These are phyloP conservation scores for Geosiphon pyriformis DNA, from an alignment of 192 early-diverging fungal genomes.

Conservation along the genomic window DNA sequence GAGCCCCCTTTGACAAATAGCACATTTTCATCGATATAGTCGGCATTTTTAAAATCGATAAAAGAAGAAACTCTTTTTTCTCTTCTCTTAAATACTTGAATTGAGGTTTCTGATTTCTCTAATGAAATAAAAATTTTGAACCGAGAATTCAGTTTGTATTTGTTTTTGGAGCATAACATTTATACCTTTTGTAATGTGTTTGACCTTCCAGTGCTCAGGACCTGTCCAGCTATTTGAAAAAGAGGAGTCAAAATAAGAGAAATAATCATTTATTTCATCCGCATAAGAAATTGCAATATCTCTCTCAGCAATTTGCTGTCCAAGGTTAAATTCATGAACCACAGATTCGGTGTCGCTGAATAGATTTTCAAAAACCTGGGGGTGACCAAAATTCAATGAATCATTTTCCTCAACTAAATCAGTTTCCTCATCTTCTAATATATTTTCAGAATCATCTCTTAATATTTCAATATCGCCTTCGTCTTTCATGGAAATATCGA, in stretches of 20 bases:
- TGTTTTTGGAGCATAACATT: neutral
- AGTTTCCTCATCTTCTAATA: neutral
- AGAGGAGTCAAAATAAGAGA: slow-evolving; percentile 83
- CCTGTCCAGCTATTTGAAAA: slow-evolving; percentile 86
- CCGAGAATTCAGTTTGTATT: neutral
- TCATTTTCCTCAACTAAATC: neutral
- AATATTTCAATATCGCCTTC: neutral
- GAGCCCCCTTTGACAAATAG: slow-evolving; percentile 64
- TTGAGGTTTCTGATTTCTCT: slow-evolving; percentile 24
- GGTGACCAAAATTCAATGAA: slow-evolving; percentile 3
- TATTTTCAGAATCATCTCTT: neutral
- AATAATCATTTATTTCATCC: slow-evolving; percentile 59
- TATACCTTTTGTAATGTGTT: slow-evolving; percentile 31
- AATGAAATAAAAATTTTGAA: neutral
- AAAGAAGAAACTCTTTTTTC: slow-evolving; percentile 42
- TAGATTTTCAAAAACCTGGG: slow-evolving; percentile 13
- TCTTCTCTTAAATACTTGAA: slow-evolving; percentile 37
- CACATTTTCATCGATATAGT: slow-evolving; percentile 51
- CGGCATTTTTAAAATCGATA: slow-evolving; percentile 59
- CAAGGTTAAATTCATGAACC: neutral
- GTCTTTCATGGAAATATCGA: neutral
- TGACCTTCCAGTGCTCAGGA: slow-evolving; percentile 84
- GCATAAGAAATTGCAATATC: slow-evolving; percentile 25
- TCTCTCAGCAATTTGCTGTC: slow-evolving; percentile 30
- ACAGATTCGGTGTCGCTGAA: slow-evolving; percentile 9